Base-by-base conservation (phyloP, 352 stramenopile species). In the Blastocystis sp. region DNA sequence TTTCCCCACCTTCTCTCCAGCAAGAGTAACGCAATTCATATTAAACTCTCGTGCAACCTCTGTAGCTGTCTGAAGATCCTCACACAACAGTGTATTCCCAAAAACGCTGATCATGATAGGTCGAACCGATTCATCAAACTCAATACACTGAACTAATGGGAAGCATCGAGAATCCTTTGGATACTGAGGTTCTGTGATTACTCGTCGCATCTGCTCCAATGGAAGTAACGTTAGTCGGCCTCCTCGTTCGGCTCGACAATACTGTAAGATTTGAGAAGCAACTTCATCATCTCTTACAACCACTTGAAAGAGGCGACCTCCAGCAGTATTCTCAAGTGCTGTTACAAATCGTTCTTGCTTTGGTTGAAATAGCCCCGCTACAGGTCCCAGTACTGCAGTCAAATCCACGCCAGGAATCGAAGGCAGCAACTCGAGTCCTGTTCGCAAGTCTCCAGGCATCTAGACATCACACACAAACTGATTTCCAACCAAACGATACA, bases 211-310 rank as follows among this genome's bases (percentile, higher is more conserved):
- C 73, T 96, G 90, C 91, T 93, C 92, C 21, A 97, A 90, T 21
- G 97, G 97, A 88, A 99, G 91, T 89, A 99, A 98, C 0, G 96
- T 99, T 37, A 99, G 92, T 42, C 96, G 92, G 0, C 96, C 96
- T 58, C 96, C 88, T 83, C 95, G 96, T 63, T 96, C 93, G 78
- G 92, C 91, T 88, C 98, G 95, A 35, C 98, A 90, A 32, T 96
- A 92, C 66, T 92, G 91, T 93, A 99, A 97, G 61, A 98, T 92
- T 42, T 91, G 88, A 14, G 95, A 92, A 1, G 96, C 96, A 19
- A 95, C 98, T 61, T 95, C 94, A 88, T 99, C 96, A 1, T 93
- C 97, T 89, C 99, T 95, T 27, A 99, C 97, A 66, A 99, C 95
- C 19, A 98, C 94, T 88, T 99, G 95, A 90, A 98, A 99, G 29